These are phyloP conservation scores for Cutaneotrichosporon cavernicola DNA, from an alignment of 1,284 basidiomycete species.

Conservation along the genomic window DNA sequence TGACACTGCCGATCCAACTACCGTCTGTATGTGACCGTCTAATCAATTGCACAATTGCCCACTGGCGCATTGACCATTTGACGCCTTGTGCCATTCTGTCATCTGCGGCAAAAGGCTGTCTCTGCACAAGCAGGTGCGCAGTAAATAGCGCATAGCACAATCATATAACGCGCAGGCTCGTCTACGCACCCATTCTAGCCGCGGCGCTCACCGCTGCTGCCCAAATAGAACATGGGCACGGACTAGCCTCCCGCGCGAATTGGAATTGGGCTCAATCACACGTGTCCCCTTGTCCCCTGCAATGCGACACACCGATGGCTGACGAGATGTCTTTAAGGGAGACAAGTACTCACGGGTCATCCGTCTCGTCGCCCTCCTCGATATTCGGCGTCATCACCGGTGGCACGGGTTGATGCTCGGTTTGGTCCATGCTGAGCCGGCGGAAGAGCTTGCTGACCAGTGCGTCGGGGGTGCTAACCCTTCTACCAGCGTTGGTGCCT, in stretches of 20 bases:
- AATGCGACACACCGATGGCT: not conserved
- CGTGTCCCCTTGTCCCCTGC: not conserved
- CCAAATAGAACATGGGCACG: not conserved
- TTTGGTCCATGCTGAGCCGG: not conserved
- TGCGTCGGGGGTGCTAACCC: conserved; percentile 15
- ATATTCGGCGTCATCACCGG: not conserved
- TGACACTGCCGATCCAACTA: not conserved
- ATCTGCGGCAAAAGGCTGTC: too few species aligned
- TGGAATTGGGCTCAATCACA: not conserved
- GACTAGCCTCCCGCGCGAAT: not conserved
- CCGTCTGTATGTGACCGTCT: not conserved
- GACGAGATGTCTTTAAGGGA: too few species aligned
- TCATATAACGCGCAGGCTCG: too few species aligned
- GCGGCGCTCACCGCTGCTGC: too few species aligned
- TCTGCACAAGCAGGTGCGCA: too few species aligned
- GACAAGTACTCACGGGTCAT: not conserved
- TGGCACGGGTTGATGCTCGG: not conserved
- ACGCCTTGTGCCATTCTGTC: too few species aligned
- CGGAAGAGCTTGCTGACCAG: conserved; percentile 16
- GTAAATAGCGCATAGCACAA: too few species aligned
- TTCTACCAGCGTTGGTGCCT: conserved; percentile 7
- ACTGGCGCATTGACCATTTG: too few species aligned
- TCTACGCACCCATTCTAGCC: too few species aligned
- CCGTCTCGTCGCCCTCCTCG: conserved; percentile 8
- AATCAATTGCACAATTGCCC: too few species aligned